Evolutionary conservation across 345 rosid genomes (phyloP).

Genomic region (Aegle marmelos): DNA sequence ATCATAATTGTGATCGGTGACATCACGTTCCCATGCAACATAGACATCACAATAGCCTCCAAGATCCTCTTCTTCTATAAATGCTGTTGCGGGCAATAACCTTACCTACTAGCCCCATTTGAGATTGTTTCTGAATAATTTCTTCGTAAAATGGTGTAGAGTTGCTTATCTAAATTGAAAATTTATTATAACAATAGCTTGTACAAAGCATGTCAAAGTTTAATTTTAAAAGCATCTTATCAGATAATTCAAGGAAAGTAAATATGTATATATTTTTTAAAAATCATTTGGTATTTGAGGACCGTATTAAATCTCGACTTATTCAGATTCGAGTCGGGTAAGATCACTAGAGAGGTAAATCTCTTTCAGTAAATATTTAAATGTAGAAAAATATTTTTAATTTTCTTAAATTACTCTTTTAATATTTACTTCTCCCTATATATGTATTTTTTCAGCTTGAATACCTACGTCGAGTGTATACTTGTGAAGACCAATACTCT

Average conservation of each 20-base stretch:
- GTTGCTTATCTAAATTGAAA: not conserved
- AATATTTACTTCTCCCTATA: not conserved
- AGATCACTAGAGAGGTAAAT: no score
- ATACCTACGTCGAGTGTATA: no score
- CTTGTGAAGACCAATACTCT: no score
- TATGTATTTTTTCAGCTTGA: no score
- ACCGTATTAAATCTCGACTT: no score
- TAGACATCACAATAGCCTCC: not conserved
- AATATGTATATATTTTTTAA: no score
- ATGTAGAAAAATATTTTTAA: not conserved
- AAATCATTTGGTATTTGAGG: no score
- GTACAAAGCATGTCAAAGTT: not conserved
- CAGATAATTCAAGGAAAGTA: not conserved
- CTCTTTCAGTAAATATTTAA: no score
- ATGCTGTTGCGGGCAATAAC: not conserved
- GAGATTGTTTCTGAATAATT: no score
- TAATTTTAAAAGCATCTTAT: not conserved
- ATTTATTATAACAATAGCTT: not conserved
- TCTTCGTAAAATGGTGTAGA: not conserved
- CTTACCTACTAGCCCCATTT: no score
- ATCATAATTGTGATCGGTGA: not conserved
- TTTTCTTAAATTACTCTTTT: not conserved
- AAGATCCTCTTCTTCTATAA: not conserved
- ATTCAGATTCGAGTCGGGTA: no score
- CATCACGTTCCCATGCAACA: not conserved